A percentile compares a stretch with the other conserved stretches of the same genome.
phyloP scores from a whole-genome alignment of 2,329 filamentous ascomycete genomes.

The Xenosphaeropsis pyriputrescens region DNA sequence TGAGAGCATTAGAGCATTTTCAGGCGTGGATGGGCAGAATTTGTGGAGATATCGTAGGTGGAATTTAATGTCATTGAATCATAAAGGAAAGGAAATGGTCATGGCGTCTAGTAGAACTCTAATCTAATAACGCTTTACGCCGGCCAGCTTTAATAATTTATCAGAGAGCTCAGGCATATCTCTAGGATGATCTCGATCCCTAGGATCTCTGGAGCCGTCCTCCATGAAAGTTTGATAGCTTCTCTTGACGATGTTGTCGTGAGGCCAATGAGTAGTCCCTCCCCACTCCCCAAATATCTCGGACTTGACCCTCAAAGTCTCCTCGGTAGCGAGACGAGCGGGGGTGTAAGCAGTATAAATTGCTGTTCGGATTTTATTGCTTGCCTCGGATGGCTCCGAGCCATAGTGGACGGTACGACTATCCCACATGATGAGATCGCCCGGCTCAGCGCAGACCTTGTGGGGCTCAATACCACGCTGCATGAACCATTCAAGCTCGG shows the following conservation, averaged over 20 bases:
- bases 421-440: slow-evolving; percentile 24
- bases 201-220: slow-evolving; percentile 11
- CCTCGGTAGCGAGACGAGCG: slow-evolving; percentile 15
- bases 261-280: slow-evolving; percentile 19
- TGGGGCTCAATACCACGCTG: slow-evolving; percentile 15
- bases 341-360: slow-evolving; percentile 22
- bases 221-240: slow-evolving; percentile 4
- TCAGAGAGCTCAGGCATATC: slow-evolving; percentile 14
- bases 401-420: slow-evolving; percentile 22
- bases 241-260: slow-evolving; percentile 12
- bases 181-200: slow-evolving; percentile 10
- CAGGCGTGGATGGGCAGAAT: no score
- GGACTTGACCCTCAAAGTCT: slow-evolving; percentile 12
- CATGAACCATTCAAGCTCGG: slow-evolving; percentile 19
- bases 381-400: slow-evolving; percentile 13
- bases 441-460: slow-evolving; percentile 20
- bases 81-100: no score
- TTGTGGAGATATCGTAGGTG: no score
- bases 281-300: slow-evolving; percentile 13
- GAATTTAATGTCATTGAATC: no score
- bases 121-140: slow-evolving; percentile 11
- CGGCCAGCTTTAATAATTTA: slow-evolving; percentile 15
- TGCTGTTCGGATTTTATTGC: slow-evolving; percentile 16
- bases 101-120: no score
- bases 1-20: no score